Conservation (phyloP, 2,329 filamentous ascomycete genomes). For the Calonectria honghensis region DNA sequence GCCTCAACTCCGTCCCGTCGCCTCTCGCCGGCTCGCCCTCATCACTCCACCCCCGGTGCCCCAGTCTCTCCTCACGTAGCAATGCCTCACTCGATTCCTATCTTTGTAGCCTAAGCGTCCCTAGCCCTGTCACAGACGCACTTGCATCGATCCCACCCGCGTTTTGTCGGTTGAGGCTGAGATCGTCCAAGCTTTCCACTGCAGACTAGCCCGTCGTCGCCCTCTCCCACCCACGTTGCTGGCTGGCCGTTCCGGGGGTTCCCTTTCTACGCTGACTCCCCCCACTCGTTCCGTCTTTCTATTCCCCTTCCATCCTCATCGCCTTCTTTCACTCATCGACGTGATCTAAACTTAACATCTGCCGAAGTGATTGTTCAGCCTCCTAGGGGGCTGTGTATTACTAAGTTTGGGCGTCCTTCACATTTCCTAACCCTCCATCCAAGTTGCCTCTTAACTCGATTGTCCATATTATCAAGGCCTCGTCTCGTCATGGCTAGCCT, state of each 20-base stretch:
- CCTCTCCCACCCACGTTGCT: slow-evolving; percentile 31
- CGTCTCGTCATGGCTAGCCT: slow-evolving; percentile 71
- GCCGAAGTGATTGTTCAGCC: slow-evolving; percentile 58
- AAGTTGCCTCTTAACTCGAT: slow-evolving; percentile 56
- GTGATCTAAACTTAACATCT: slow-evolving; percentile 57
- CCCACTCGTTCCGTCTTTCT: slow-evolving; percentile 47
- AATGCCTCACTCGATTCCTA: slow-evolving; percentile 55
- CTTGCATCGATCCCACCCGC: slow-evolving; percentile 48
- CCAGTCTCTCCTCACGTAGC: slow-evolving; percentile 45
- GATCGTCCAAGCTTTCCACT: slow-evolving; percentile 47
- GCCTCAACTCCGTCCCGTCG: background rate
- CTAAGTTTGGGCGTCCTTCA: slow-evolving; percentile 64
- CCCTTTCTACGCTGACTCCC: slow-evolving; percentile 53
- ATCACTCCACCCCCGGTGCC: slow-evolving; percentile 38
- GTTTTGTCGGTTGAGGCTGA: slow-evolving; percentile 50
- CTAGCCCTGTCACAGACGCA: slow-evolving; percentile 43
- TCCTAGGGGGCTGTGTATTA: slow-evolving; percentile 67
- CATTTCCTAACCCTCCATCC: slow-evolving; percentile 57
- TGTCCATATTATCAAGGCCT: slow-evolving; percentile 63
- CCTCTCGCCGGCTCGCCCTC: slow-evolving; percentile 25
- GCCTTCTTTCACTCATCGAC: slow-evolving; percentile 56
- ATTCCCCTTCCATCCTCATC: slow-evolving; percentile 54
- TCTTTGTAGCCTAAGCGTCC: slow-evolving; percentile 51
- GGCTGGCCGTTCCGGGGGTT: slow-evolving; percentile 48
- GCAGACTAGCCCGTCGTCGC: slow-evolving; percentile 52